These are phyloP conservation scores for Lentinula raphanica DNA, from an alignment of 768 basidiomycete species.

Conservation along the genomic window DNA sequence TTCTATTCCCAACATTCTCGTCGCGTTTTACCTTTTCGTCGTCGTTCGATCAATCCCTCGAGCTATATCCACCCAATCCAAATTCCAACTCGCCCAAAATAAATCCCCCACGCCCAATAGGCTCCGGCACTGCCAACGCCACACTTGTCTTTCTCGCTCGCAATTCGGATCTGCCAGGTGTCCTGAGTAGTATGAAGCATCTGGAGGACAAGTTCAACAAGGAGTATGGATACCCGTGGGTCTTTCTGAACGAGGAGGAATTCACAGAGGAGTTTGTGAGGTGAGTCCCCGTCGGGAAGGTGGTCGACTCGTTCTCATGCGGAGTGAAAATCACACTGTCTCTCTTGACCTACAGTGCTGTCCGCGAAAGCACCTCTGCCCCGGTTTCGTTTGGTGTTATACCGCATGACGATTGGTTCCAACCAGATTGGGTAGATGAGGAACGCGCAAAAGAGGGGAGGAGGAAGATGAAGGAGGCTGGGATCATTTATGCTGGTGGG, in stretches of 20 bases:
- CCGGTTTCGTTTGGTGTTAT: conserved; percentile 56
- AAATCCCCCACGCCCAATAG: background rate
- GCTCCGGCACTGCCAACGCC: conserved; percentile 26
- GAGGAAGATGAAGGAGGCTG: conserved; percentile 52
- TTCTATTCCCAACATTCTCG: too few species aligned
- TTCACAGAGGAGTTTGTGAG: conserved; percentile 74
- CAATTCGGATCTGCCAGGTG: conserved; percentile 57
- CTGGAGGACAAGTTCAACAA: conserved; percentile 82
- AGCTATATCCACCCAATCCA: too few species aligned
- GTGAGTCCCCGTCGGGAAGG: too few species aligned
- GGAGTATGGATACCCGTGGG: conserved; percentile 76
- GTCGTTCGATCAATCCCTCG: too few species aligned
- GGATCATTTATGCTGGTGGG: conserved; percentile 41
- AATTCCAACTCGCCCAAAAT: too few species aligned
- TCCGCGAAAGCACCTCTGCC: conserved; percentile 13
- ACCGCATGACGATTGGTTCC: conserved; percentile 66
- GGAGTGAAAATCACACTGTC: too few species aligned
- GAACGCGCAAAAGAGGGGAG: conserved; percentile 50
- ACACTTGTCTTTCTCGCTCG: conserved; percentile 51
- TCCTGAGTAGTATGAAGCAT: conserved; percentile 61
- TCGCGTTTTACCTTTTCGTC: too few species aligned
- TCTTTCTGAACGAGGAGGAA: conserved; percentile 82
- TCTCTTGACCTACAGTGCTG: background rate
- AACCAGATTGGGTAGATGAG: conserved; percentile 78
- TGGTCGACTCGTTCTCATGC: too few species aligned